These are phyloP conservation scores for Globisporangium barbulae DNA, from an alignment of 352 stramenopile species.

Conservation along the genomic window DNA sequence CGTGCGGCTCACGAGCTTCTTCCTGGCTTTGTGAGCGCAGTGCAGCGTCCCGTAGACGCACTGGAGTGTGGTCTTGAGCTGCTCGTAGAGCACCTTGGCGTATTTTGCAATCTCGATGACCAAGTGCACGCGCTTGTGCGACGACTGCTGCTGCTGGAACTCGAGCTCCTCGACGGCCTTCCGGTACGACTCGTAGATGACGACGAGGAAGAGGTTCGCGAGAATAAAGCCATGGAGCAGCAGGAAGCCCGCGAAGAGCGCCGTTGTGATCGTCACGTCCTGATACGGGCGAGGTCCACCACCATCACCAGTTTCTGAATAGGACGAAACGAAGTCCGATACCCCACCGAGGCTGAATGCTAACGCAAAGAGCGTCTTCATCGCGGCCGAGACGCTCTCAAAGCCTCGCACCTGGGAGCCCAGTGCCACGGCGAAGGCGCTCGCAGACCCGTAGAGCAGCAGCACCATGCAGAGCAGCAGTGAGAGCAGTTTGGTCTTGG, in stretches of 20 bases:
- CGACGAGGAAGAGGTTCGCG: slow-evolving; percentile 42
- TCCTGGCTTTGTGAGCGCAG: neutral
- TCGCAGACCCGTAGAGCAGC: slow-evolving; percentile 46
- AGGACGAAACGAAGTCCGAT: slow-evolving; percentile 2
- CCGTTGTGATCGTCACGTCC: slow-evolving; percentile 23
- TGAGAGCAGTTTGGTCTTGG: slow-evolving; percentile 27
- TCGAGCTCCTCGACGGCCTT: slow-evolving; percentile 30
- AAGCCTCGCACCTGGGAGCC: slow-evolving; percentile 30
- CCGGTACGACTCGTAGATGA: slow-evolving; percentile 40
- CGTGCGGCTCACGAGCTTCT: slow-evolving; percentile 1
- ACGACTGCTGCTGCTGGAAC: slow-evolving; percentile 13
- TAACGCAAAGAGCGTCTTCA: slow-evolving; percentile 35
- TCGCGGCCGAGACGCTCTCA: slow-evolving; percentile 29
- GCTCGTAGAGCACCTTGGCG: slow-evolving; percentile 7
- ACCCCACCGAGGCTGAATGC: slow-evolving; percentile 23
- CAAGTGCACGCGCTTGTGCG: slow-evolving; percentile 24
- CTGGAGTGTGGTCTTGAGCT: neutral
- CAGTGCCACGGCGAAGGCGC: slow-evolving; percentile 36
- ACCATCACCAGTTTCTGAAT: neutral
- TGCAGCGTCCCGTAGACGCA: neutral
- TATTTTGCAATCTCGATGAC: slow-evolving; percentile 24
- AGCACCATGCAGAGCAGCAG: slow-evolving; percentile 31
- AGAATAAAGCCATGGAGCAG: slow-evolving; percentile 42
- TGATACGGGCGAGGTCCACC: slow-evolving; percentile 11
- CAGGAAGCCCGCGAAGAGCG: slow-evolving; percentile 40